Base-by-base conservation (phyloP, 371 early-diverging fungal genomes). In the Actinomortierella wolfii region DNA sequence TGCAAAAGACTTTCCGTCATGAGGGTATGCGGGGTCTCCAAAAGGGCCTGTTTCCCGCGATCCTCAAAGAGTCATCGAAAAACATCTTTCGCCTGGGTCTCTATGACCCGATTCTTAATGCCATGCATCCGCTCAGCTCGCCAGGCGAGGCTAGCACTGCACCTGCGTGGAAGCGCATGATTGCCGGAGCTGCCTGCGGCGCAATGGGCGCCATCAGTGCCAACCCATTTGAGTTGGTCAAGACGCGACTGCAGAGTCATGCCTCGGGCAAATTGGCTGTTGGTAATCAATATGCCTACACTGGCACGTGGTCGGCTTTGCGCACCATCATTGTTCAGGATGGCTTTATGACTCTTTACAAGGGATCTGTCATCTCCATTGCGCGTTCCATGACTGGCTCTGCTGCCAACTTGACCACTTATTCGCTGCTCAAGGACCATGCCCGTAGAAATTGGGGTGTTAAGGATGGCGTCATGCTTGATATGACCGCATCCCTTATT, bases 161-260 rank as follows among this genome's bases (percentile, higher is more conserved):
- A 0, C 88, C 88, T 2, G 84, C 81, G 6, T 90, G 88, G 89
- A 88, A 90, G 67, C 79, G 89, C 8, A 83, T 89, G 81, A 59
- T 86, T 51, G 88, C 86, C 0, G 90, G 90, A 23, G 78, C 84
- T 0, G 59, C 88, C 11, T 88, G 87, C 54, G 90, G 90, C 42
- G 86, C 86, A 15, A 84, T 88, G 85, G 89, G 88, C 25, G 90
- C 89, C 15, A 76, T 88, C 54, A 76, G 83, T 17, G 86, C 87
- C 54, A 88, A 90, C 69, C 90, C 90, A 0, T 90, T 90, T 63
- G 90, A 88, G 62, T 77, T 90, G 14, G 79, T 89, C 59, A 90
- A 90, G 71, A 89, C 90, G 13, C 56, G 85, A 41, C 73, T 88
- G 50, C 88, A 89, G 60, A 81, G 82, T 1, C 59, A 82, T 25